Evolutionary conservation across 345 rosid genomes (phyloP), one percentile per base, ranked within the genome.

Genomic region (Barbarea vulgaris): DNA sequence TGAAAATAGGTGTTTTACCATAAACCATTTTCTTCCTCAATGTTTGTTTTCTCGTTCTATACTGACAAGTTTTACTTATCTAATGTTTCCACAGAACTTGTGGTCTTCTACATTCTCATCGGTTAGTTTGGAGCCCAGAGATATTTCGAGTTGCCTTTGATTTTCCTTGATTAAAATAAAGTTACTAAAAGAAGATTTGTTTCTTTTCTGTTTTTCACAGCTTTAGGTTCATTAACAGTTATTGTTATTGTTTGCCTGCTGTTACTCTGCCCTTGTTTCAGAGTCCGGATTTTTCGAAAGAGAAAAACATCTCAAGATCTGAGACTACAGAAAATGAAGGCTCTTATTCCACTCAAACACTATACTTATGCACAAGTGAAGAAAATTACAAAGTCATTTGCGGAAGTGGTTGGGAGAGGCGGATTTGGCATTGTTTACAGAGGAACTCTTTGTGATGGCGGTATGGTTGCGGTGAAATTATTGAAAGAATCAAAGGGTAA

Each of bases 351-450:
- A 37, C 58, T 76, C 4, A 77, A 74, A 28, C 76, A 74, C 8
- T 77, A 77, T 12, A 61, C 54, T 3, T 77, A 75, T 30, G 15
- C 33, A 3, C 81, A 31, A 28, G 47, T 77, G 5, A 53, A 58
- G 70, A 81, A 33, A 56, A 77, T 77, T 37, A 77, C 84, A n/a
- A 73, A 36, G 33, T 81, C 79, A 7, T 73, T 81, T 25, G 14
- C 19, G 0, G 18, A 58, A 60, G 70, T 64, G 37, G 28, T 77
- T 15, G 81, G 84, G n/a, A 73, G 28, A 73, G 79, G 81, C 7
- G 81, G 84, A 9, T 81, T 50, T 60, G 76, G 76, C 48, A 60
- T 60, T 61, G 76, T 61, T 1, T 72, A 72, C 13, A 51, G 9
- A 73, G 77, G 79, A 28, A 69, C 39, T 22, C 67, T 81, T 13